A percentile compares a stretch with the other conserved stretches of the same genome.
Conservation (phyloP, 2,329 filamentous ascomycete genomes). For the Cordyceps javanica region DNA sequence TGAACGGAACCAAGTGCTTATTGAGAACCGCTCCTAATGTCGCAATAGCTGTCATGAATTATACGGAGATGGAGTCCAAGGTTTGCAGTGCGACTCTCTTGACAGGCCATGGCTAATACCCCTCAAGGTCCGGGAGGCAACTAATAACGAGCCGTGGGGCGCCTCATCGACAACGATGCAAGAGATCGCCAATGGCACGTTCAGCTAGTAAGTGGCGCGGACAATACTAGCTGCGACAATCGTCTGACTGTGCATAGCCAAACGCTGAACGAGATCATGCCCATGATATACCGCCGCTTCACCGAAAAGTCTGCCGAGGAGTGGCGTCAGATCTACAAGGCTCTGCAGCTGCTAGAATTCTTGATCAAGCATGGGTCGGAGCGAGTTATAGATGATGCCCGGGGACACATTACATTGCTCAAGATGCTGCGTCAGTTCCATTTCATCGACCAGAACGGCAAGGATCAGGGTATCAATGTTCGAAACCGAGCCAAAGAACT, state of each 20-base stretch:
- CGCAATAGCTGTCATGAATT: slow-evolving; percentile 87
- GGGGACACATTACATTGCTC: slow-evolving; percentile 87
- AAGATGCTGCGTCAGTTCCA: slow-evolving; percentile 99
- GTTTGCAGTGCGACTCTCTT: slow-evolving; percentile 28
- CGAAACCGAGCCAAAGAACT: slow-evolving; percentile 95
- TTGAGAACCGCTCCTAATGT: slow-evolving; percentile 22
- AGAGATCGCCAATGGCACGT: slow-evolving; percentile 95
- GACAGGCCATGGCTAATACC: slow-evolving; percentile 6
- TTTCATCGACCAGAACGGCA: slow-evolving; percentile 91
- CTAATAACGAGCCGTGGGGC: slow-evolving; percentile 98
- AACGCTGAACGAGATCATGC: slow-evolving; percentile 98
- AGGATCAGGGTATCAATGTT: slow-evolving; percentile 97
- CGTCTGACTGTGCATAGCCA: slow-evolving; percentile 52
- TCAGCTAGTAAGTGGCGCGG: slow-evolving; percentile 74
- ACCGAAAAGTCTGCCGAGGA: slow-evolving; percentile 97
- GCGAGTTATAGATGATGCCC: slow-evolving; percentile 92
- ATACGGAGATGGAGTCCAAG: slow-evolving; percentile 84
- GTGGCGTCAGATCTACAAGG: slow-evolving; percentile 99
- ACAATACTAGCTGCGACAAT: not conserved
- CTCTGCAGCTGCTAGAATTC: slow-evolving; percentile 91
- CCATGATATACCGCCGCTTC: slow-evolving; percentile 98
- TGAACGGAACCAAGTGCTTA: slow-evolving; percentile 9
- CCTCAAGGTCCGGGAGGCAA: slow-evolving; percentile 82
- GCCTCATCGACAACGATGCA: slow-evolving; percentile 82
- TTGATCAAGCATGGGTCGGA: slow-evolving; percentile 98